Base-by-base conservation (phyloP, 2,329 filamentous ascomycete species). In the Cladosporium colombiae region DNA sequence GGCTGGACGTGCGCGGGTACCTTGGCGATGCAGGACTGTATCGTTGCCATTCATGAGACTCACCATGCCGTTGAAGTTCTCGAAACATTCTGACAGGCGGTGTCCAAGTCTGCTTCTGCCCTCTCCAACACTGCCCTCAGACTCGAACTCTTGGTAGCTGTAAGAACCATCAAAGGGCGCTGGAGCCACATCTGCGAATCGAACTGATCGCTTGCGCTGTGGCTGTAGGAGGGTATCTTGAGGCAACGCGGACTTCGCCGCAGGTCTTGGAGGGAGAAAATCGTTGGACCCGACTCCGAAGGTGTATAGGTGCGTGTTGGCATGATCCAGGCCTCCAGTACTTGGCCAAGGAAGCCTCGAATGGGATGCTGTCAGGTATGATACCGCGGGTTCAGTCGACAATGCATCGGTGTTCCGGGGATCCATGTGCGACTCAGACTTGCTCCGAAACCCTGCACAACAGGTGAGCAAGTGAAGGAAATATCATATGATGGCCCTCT, bases 61-160 rank as follows among this genome's bases (percentile, higher is more conserved):
- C 44, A 65, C 18, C 31, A 40, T 60, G 25, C 55, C 63, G n/a
- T 65, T 65, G 55, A 65, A 53, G 23, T 18, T 55, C 46, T 65
- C 63, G 29, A 65, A 65, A 27, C 63, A 65, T 46, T 65, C 56
- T 31, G 63, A 65, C 18, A 65, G 31, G 4, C 63, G 55, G 40
- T 65, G 63, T 16, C 44, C 55, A 33, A 65, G 56, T 10, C 57
- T 60, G 27, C 63, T 65, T 23, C 63, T 59, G 31, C 56, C 25
- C 31, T 52, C 33, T 23, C 23, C 50, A 25, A n/a, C 13, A 25
- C 50, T 63, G 23, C 25, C 55, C 18, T 60, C 56, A 21, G 63
- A 60, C 10, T 44, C 63, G 49, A 55, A 31, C 21, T 55, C 56
- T 33, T 55, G 49, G 46, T 37, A 60, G 46, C 55, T 60, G 23